A percentile compares a stretch with the other conserved stretches of the same genome.
phyloP scores from a whole-genome alignment of 768 basidiomycete genomes.

The Russula lepida region DNA sequence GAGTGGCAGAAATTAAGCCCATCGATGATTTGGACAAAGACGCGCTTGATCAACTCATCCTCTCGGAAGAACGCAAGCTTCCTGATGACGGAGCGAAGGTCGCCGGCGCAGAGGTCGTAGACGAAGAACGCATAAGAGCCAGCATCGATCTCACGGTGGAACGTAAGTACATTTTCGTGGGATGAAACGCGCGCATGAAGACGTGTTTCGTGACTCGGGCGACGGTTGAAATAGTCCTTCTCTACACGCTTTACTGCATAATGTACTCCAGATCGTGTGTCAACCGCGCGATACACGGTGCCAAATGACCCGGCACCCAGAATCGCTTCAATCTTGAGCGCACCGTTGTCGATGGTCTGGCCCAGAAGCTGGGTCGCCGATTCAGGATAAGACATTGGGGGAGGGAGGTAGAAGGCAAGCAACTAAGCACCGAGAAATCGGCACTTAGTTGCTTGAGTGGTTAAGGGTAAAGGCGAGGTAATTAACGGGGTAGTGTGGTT shows the following conservation, averaged over 20 bases:
- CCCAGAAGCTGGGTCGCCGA: neutral
- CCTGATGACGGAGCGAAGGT: slow-evolving; percentile 3
- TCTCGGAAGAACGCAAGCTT: slow-evolving; percentile 4
- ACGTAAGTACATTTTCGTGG: slow-evolving; percentile 74
- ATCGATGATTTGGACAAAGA: slow-evolving; percentile 8
- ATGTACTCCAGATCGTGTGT: slow-evolving; percentile 28
- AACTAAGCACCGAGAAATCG: slow-evolving; percentile 1
- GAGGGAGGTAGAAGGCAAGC: neutral
- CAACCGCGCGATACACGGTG: slow-evolving; percentile 83
- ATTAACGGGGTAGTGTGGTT: neutral
- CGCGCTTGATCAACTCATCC: slow-evolving; percentile 9
- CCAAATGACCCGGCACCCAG: slow-evolving; percentile 95
- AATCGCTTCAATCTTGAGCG: slow-evolving; percentile 73
- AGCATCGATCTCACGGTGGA: slow-evolving; percentile 82
- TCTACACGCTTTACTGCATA: slow-evolving; percentile 90
- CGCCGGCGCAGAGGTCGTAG: slow-evolving; percentile 10
- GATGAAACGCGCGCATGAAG: slow-evolving; percentile 68
- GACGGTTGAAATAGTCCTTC: slow-evolving; percentile 28
- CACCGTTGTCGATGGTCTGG: slow-evolving; percentile 58
- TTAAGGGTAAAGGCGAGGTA: neutral
- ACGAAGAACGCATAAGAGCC: slow-evolving; percentile 43
- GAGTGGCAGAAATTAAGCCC: slow-evolving; percentile 10
- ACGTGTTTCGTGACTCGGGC: slow-evolving; percentile 54
- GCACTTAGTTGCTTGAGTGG: neutral
- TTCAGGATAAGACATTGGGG: neutral